Percentiles rank a stretch among this genome's conserved stretches.
Evolutionary conservation across 2,329 filamentous ascomycete species (phyloP).

Genomic region (Aureobasidium subglaciale): DNA sequence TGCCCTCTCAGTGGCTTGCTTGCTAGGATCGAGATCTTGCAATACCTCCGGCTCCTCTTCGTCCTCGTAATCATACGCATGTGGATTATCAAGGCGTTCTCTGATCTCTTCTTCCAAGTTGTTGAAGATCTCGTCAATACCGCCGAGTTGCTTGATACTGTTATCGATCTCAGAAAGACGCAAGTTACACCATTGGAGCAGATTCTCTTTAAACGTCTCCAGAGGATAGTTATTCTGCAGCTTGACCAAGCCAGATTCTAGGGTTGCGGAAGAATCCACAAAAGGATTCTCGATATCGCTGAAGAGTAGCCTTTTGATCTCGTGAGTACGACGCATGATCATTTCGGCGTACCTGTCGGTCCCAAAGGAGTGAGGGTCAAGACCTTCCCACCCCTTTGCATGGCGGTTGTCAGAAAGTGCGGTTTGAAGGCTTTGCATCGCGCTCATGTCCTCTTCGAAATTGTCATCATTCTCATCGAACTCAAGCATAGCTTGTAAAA

Average conservation of each 20-base stretch:
- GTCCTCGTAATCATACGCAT: not conserved
- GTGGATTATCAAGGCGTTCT: slow-evolving; percentile 16
- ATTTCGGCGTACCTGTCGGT: not conserved
- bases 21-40: not conserved
- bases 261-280: not conserved
- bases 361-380: not conserved
- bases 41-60: not conserved
- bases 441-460: not conserved
- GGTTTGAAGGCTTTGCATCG: not conserved
- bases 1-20: too few species aligned
- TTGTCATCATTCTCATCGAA: not conserved
- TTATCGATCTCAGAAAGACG: slow-evolving; percentile 40
- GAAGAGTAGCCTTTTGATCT: not conserved
- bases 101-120: slow-evolving; percentile 27
- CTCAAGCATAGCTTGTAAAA: not conserved
- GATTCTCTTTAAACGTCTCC: slow-evolving; percentile 39
- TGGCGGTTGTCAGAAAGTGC: not conserved
- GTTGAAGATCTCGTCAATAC: slow-evolving; percentile 33
- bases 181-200: slow-evolving; percentile 41
- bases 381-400: not conserved
- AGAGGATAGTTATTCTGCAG: slow-evolving; percentile 38
- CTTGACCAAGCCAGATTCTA: not conserved
- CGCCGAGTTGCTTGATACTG: slow-evolving; percentile 37
- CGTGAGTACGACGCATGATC: not conserved
- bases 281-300: not conserved